Base-by-base conservation (phyloP, 371 early-diverging fungal genomes). In the Umbelopsis sp. region DNA sequence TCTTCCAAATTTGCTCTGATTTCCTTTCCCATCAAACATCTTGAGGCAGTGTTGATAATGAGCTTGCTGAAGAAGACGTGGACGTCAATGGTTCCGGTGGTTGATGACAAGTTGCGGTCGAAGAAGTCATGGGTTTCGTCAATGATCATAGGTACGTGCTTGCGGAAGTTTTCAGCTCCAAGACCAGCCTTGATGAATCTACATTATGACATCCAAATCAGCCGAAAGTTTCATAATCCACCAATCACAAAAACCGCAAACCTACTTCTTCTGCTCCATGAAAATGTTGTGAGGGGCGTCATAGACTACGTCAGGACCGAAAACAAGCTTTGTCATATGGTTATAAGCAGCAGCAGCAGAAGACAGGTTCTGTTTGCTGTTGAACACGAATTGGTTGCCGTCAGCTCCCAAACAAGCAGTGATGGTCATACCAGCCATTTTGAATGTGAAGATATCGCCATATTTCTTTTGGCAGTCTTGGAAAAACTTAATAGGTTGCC, bases 331-430 rank as follows among this genome's bases (percentile, higher is more conserved):
- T 14, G 98, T 98, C 84, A 98, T 88, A 46, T 88, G 87, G 71
- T 88, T 92, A 83, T 98, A 98, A 44, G 97, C 97, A 46, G 92
- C 96, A 75, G 97, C 98, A 50, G 98, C 97, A 48, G 94, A 93
- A 65, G 94, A 95, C 70, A 92, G 68, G 69, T 92, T 90, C 67
- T 94, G 83, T 75, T 94, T 95, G 63, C 91, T 92, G 85, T 98
- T 98, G 83, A 98, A 96, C 9, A 97, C 91, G 78, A 95, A 93
- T 85, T 96, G 90, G 84, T 97, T 97, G 69, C 98, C 99, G 73
- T 97, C 97, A 8, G 92, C 84, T 50, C 95, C 96, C 52, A 97
- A 78, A 69, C 92, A 92, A 45, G 91, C 92, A 1, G 97, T 96
- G 82, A 97, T 93, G 69, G 87, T 88, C 74, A 91, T 91, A 64